Percentiles rank a stretch among this genome's conserved stretches.
Conservation (phyloP, 176 grass and related monocot species). For the Rhynchospora tenuis region DNA sequence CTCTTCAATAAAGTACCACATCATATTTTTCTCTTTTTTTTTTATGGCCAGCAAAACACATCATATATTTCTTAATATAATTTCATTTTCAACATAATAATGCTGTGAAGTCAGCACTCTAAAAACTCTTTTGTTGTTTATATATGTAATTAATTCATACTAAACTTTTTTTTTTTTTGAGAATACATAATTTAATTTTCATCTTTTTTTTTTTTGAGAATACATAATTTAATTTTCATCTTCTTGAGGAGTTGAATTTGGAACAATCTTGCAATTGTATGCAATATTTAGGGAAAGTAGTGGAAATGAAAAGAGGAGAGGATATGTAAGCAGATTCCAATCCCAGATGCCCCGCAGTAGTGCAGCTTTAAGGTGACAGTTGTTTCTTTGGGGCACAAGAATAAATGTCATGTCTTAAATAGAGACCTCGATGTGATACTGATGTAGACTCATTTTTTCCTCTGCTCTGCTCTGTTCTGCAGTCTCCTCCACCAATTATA, state of each 20-base stretch:
- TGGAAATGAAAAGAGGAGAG: neutral
- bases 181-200: no score
- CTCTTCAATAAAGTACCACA: neutral
- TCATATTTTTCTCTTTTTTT: no score
- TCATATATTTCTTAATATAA: no score
- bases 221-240: no score
- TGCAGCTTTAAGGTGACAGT: neutral
- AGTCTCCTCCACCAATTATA: neutral
- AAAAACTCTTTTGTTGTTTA: neutral
- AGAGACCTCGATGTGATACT: neutral
- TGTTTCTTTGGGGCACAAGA: neutral
- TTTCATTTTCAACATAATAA: neutral
- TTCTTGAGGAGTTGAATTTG: neutral
- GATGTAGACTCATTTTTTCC: neutral
- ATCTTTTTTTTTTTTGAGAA: no score
- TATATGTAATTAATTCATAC: neutral
- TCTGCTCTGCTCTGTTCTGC: neutral
- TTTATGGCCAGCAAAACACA: no score
- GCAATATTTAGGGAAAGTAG: neutral
- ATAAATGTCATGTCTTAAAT: neutral
- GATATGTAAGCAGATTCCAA: neutral
- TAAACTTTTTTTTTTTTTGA: no score
- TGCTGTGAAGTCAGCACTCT: neutral
- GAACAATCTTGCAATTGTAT: neutral
- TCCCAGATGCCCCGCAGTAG: neutral